phyloP scores from a whole-genome alignment of 257 asterid species.

The Lantana camara region DNA sequence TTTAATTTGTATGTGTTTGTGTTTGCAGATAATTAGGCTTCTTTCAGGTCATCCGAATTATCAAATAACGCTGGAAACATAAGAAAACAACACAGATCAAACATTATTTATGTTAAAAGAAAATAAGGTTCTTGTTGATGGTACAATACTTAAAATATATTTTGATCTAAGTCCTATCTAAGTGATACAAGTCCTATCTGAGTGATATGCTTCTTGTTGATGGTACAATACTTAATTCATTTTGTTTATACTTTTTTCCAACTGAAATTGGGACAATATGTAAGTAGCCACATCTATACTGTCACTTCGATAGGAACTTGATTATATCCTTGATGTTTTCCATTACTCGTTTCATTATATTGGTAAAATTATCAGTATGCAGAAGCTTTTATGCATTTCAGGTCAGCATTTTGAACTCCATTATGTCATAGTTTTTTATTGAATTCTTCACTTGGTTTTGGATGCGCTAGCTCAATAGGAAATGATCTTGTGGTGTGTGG shows the following conservation, averaged over 20 bases:
- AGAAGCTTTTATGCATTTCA: not conserved
- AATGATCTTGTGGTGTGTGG: not conserved
- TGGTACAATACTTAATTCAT: too few relatives aligned
- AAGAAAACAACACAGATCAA: too few relatives aligned
- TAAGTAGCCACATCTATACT: not conserved
- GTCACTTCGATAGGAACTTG: constrained; percentile 1
- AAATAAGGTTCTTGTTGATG: constrained; percentile 98
- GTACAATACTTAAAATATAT: constrained; percentile 43
- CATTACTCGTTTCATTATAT: not conserved
- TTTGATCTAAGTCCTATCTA: too few relatives aligned
- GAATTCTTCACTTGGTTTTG: not conserved
- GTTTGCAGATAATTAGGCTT: too few relatives aligned
- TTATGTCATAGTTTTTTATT: too few relatives aligned
- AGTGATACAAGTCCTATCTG: too few relatives aligned
- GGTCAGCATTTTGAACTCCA: not conserved
- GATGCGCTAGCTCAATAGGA: not conserved
- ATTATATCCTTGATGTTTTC: not conserved
- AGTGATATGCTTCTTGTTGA: too few relatives aligned
- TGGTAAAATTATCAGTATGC: not conserved
- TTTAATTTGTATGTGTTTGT: too few relatives aligned
- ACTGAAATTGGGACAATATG: constrained; percentile 2
- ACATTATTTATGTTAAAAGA: too few relatives aligned
- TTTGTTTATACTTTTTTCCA: constrained; percentile 13
- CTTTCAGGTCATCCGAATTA: too few relatives aligned
- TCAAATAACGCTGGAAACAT: too few relatives aligned